A percentile compares a stretch with the other conserved stretches of the same genome.
phyloP scores from a whole-genome alignment of 1,139 yeast species.

The Hemisphaericaspora xylofermentans region DNA sequence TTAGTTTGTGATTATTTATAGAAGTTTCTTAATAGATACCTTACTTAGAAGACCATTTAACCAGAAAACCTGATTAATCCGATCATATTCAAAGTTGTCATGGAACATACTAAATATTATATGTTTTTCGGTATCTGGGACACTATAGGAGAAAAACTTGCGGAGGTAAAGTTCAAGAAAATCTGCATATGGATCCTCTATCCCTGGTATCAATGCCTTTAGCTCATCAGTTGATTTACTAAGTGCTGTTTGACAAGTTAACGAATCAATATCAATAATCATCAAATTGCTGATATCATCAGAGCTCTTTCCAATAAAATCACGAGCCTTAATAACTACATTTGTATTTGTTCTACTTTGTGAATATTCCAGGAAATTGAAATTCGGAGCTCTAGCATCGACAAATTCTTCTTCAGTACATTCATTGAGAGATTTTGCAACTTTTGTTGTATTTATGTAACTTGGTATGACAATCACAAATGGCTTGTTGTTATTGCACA shows the following conservation, averaged over 20 bases:
- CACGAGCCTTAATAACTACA: constrained; percentile 14
- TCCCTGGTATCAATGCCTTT: constrained; percentile 15
- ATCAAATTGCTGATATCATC: constrained; percentile 14
- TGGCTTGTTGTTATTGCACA: constrained; percentile 8
- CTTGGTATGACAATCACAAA: constrained; percentile 15
- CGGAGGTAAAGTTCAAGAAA: constrained; percentile 11
- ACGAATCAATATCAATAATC: constrained; percentile 23
- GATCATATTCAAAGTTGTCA: constrained; percentile 5
- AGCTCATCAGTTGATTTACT: constrained; percentile 2
- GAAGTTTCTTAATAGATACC: constrained; percentile 9
- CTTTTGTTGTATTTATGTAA: constrained; percentile 1
- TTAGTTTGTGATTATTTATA: background rate
- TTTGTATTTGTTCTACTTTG: background rate
- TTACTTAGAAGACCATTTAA: constrained; percentile 15
- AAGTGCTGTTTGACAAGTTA: constrained; percentile 26
- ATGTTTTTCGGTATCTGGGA: constrained; percentile 11
- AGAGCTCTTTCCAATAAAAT: constrained; percentile 19
- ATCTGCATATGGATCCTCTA: constrained; percentile 26
- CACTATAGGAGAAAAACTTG: constrained; percentile 1
- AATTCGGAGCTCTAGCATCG: background rate
- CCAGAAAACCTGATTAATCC: constrained; percentile 18
- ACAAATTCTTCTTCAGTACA: background rate
- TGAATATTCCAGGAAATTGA: background rate
- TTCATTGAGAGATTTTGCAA: background rate
- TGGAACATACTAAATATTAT: constrained; percentile 17